phyloP scores from a whole-genome alignment of 1,139 yeast species.

The Geotrichum candidum region DNA sequence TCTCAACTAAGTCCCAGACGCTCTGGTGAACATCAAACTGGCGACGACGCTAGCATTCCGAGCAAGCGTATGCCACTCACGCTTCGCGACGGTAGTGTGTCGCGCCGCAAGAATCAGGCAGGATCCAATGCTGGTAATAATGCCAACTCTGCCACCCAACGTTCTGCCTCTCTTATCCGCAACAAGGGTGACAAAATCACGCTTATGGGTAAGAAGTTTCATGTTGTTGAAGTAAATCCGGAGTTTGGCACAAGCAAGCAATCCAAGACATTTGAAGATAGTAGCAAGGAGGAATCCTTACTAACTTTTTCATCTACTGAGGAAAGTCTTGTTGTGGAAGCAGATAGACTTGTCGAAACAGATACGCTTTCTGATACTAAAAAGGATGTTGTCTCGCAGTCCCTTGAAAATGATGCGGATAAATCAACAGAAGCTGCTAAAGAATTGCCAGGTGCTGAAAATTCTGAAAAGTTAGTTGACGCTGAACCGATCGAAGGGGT shows the following conservation, averaged over 20 bases:
- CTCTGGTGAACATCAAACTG: not conserved
- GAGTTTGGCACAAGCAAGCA: conserved; percentile 23
- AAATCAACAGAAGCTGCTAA: not conserved
- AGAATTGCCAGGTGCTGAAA: not conserved
- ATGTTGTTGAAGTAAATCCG: conserved; percentile 34
- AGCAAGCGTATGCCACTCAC: conserved; percentile 13
- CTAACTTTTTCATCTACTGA: not conserved
- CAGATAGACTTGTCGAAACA: not conserved
- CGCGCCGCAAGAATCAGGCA: not conserved
- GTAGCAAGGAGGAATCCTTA: not conserved
- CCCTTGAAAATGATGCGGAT: not conserved
- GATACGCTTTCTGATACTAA: not conserved
- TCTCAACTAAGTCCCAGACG: conserved; percentile 1
- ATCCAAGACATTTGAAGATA: not conserved
- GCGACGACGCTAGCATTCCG: not conserved
- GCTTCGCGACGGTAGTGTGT: conserved; percentile 4
- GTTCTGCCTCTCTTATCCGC: conserved; percentile 29
- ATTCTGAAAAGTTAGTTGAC: not conserved
- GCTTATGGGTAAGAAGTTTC: conserved; percentile 32
- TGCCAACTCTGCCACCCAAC: conserved; percentile 16
- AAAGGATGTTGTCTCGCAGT: not conserved
- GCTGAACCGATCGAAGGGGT: not conserved
- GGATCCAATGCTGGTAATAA: not conserved
- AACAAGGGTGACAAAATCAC: conserved; percentile 30
- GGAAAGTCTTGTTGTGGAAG: not conserved